Percentiles rank a stretch among this genome's conserved stretches.
phyloP scores from a whole-genome alignment of 768 basidiomycete species.

The Auricularia heimuer region DNA sequence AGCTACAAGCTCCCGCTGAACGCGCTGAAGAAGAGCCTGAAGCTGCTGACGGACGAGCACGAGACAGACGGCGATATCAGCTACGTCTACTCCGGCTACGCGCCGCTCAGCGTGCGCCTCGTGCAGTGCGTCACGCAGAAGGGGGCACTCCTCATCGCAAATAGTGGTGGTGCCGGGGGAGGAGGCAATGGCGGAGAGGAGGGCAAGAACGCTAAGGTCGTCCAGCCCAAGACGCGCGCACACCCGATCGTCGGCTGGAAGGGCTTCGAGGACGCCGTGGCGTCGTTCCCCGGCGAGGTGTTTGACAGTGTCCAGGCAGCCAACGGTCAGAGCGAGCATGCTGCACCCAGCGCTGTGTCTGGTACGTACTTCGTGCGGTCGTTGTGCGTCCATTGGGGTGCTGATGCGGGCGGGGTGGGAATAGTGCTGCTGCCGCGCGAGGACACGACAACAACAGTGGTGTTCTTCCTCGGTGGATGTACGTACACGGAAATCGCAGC shows the following conservation, averaged over 20 bases:
- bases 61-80: constrained; percentile 70
- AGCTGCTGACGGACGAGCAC: constrained; percentile 83
- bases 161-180: constrained; percentile 13
- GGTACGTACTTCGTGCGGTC: not conserved
- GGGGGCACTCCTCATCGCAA: constrained; percentile 54
- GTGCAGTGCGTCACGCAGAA: constrained; percentile 92
- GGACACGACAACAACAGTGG: constrained; percentile 69
- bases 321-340: constrained; percentile 4
- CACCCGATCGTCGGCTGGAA: constrained; percentile 96
- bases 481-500: constrained; percentile 97
- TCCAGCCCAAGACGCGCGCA: constrained; percentile 51
- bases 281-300: constrained; percentile 73
- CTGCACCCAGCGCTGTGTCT: not conserved
- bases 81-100: constrained; percentile 95
- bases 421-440: constrained; percentile 33
- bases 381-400: not conserved
- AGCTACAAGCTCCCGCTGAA: constrained; percentile 60
- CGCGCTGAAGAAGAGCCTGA: constrained; percentile 67
- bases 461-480: constrained; percentile 95
- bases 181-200: constrained; percentile 36
- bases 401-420: not conserved
- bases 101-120: constrained; percentile 83
- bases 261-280: constrained; percentile 87
- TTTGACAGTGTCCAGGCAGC: constrained; percentile 54
- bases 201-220: constrained; percentile 17